A percentile compares a stretch with the other conserved stretches of the same genome.
Evolutionary conservation across 805 yeast genomes (phyloP).

Genomic region (Candida alai): DNA sequence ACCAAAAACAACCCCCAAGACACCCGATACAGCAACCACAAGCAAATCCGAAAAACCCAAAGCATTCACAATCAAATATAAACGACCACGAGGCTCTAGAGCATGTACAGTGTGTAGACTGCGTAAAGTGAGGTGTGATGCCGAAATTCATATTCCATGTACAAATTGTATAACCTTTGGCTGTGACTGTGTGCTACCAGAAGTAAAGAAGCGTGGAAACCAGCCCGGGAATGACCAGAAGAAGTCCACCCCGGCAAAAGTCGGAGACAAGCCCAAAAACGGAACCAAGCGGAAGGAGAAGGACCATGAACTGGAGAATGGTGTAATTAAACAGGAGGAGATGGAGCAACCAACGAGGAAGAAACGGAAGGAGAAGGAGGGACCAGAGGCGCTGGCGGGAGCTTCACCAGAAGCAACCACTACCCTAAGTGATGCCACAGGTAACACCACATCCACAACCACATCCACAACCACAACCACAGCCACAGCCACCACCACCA

Average conservation of each 20-base stretch:
- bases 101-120: constrained; percentile 79
- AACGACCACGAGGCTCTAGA: constrained; percentile 59
- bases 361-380: neutral
- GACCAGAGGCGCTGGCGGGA: constrained; percentile 1
- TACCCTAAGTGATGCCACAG: neutral
- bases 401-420: neutral
- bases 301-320: neutral
- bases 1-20: neutral
- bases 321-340: constrained; percentile 11
- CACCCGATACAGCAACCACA: neutral
- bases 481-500: neutral
- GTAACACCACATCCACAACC: neutral
- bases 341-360: neutral
- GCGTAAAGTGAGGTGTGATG: constrained; percentile 79
- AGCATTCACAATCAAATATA: constrained; percentile 45
- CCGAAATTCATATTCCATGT: constrained; percentile 48
- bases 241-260: neutral
- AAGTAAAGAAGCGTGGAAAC: constrained; percentile 44
- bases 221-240: constrained; percentile 12
- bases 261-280: neutral
- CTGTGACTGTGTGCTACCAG: constrained; percentile 68
- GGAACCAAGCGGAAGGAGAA: constrained; percentile 1
- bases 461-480: neutral
- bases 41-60: constrained; percentile 28
- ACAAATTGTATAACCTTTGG: constrained; percentile 67